Conservation (phyloP, 306 rosid species). For the Sicyos edulis region DNA sequence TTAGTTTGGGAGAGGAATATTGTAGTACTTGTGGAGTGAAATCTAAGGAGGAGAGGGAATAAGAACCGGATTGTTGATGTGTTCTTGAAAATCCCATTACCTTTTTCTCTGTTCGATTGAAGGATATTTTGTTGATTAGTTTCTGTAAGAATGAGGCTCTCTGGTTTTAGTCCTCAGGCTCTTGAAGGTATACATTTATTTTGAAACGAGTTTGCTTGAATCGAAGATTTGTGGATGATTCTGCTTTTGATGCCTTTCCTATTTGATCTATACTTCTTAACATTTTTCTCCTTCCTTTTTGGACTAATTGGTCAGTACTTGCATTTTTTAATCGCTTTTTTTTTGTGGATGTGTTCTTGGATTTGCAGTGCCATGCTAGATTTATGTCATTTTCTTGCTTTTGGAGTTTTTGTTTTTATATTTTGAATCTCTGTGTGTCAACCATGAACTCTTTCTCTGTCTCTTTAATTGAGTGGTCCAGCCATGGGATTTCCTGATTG, state of each 20-base stretch:
- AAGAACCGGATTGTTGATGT: conserved; percentile 30
- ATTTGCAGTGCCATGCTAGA: conserved; percentile 14
- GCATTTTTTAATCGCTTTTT: not conserved
- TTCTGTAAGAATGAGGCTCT: conserved; percentile 61
- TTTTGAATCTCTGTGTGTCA: conserved; percentile 12
- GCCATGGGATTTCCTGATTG: conserved; percentile 12
- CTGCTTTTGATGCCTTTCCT: conserved; percentile 4
- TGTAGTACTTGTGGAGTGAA: conserved; percentile 19
- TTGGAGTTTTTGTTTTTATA: conserved; percentile 18
- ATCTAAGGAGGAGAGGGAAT: conserved; percentile 18
- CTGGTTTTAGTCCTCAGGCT: conserved; percentile 84
- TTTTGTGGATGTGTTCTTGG: not conserved
- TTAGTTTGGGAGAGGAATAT: conserved; percentile 7
- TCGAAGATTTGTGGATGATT: not conserved
- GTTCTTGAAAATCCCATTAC: not conserved
- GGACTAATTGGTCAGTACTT: not conserved
- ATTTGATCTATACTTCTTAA: not conserved
- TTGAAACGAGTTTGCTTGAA: not conserved
- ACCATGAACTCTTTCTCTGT: conserved; percentile 10
- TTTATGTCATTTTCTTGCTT: conserved; percentile 21
- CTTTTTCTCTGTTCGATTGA: not conserved
- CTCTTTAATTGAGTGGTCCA: conserved; percentile 19
- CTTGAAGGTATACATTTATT: conserved; percentile 57
- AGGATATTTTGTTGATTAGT: conserved; percentile 19
- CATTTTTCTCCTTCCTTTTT: conserved; percentile 7